Percentiles rank a stretch among this genome's conserved stretches.
phyloP scores from a whole-genome alignment of 257 asterid species.

The Primulina huaijiensis region DNA sequence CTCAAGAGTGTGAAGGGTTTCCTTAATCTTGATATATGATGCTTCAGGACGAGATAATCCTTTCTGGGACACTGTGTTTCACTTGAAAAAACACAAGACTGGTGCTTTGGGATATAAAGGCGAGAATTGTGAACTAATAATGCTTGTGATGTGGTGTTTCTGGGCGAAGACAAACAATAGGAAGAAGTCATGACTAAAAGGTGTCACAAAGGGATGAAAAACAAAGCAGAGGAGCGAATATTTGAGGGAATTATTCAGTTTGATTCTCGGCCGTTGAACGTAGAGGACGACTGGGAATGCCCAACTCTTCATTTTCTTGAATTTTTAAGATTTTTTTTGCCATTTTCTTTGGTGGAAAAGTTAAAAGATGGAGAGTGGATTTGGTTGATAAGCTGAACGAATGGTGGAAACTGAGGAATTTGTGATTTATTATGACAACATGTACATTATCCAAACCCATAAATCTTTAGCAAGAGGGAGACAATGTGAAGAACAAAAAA shows the following conservation, averaged over 20 bases:
- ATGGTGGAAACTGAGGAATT: slow-evolving; percentile 36
- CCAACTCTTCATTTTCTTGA: slow-evolving; percentile 27
- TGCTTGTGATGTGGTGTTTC: slow-evolving; percentile 42
- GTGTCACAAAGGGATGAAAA: slow-evolving; percentile 16
- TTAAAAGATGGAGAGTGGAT: slow-evolving; percentile 25
- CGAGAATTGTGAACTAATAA: slow-evolving; percentile 34
- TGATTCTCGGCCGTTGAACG: slow-evolving; percentile 50
- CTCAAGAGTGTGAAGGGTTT: slow-evolving; percentile 30
- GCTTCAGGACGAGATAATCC: slow-evolving; percentile 38
- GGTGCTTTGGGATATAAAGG: slow-evolving; percentile 37
- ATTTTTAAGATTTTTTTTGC: background rate
- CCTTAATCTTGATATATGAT: slow-evolving; percentile 20
- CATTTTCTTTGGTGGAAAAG: slow-evolving; percentile 23
- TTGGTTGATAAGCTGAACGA: slow-evolving; percentile 40
- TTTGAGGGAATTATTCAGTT: slow-evolving; percentile 37
- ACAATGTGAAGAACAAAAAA: no score
- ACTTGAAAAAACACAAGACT: slow-evolving; percentile 21
- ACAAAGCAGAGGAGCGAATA: slow-evolving; percentile 25
- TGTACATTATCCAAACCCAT: background rate
- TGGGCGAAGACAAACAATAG: slow-evolving; percentile 47
- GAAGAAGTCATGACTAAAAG: slow-evolving; percentile 55
- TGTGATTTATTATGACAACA: no score
- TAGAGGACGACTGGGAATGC: slow-evolving; percentile 24
- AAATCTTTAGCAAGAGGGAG: background rate
- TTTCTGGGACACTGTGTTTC: slow-evolving; percentile 32